phyloP scores from a whole-genome alignment of 345 rosid genomes.

The Camelina laxa region DNA sequence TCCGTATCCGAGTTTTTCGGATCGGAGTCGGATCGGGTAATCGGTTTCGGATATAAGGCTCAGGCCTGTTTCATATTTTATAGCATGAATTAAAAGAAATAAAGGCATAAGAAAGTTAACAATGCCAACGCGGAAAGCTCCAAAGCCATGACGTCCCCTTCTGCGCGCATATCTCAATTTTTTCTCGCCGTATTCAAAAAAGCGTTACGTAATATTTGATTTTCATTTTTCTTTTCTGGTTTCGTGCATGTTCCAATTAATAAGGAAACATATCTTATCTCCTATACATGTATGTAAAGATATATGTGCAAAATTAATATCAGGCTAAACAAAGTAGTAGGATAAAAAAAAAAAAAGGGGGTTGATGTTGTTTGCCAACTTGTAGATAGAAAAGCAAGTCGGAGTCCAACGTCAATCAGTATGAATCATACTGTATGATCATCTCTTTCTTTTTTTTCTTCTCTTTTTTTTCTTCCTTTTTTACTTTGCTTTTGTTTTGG shows the following conservation, averaged over 20 bases:
- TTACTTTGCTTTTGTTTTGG: neutral
- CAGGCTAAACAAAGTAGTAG: conserved; percentile 1
- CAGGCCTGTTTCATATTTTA: too few species aligned
- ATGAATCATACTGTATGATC: too few species aligned
- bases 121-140: conserved; percentile 42
- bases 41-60: too few species aligned
- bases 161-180: conserved; percentile 29
- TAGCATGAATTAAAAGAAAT: too few species aligned
- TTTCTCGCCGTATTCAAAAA: conserved; percentile 9
- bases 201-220: conserved; percentile 34
- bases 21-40: too few species aligned
- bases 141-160: conserved; percentile 41
- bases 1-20: too few species aligned
- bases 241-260: conserved; percentile 14
- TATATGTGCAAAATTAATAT: neutral
- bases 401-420: conserved; percentile 23
- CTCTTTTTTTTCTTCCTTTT: too few species aligned
- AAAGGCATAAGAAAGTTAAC: conserved; percentile 32
- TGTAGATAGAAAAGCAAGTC: conserved; percentile 27
- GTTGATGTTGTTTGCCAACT: conserved; percentile 27
- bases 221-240: conserved; percentile 8
- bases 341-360: neutral
- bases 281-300: neutral
- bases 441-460: neutral
- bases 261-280: conserved; percentile 38